A percentile compares a stretch with the other conserved stretches of the same genome.
phyloP scores from a whole-genome alignment of 1,284 basidiomycete genomes.

The Ganoderma lucidum region DNA sequence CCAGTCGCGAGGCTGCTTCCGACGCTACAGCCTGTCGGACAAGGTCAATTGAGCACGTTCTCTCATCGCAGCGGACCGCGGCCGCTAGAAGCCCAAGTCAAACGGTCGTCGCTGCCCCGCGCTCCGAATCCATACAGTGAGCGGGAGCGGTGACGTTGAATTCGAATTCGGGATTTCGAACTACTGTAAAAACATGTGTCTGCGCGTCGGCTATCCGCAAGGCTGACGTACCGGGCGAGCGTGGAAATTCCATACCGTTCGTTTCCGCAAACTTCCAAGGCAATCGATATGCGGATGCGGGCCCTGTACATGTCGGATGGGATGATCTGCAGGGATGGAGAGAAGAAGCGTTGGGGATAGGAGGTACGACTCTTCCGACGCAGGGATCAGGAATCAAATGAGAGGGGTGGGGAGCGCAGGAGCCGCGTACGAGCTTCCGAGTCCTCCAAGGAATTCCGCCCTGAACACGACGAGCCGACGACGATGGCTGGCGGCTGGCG shows the following conservation, averaged over 20 bases:
- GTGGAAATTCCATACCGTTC: background rate
- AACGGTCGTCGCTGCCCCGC: background rate
- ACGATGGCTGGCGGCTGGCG: background rate
- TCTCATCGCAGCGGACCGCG: background rate
- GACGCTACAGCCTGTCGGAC: slow-evolving; percentile 2
- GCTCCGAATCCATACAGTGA: background rate
- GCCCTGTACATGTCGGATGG: background rate
- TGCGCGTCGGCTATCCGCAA: background rate
- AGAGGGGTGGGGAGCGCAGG: background rate
- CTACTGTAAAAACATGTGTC: slow-evolving; percentile 4
- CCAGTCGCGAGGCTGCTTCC: background rate
- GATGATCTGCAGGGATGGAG: background rate
- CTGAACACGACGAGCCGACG: background rate
- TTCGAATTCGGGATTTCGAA: background rate
- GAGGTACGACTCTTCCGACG: background rate
- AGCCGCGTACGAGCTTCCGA: too few species aligned
- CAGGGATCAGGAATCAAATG: background rate
- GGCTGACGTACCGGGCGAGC: background rate
- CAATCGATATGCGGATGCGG: background rate
- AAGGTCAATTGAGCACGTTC: background rate
- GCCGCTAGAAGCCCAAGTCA: slow-evolving; percentile 1
- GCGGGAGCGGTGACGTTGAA: background rate
- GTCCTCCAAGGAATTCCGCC: background rate
- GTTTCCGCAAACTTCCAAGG: background rate
- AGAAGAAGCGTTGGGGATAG: background rate